phyloP scores from a whole-genome alignment of 2,329 filamentous ascomycete species.

The Xylariales sp. region DNA sequence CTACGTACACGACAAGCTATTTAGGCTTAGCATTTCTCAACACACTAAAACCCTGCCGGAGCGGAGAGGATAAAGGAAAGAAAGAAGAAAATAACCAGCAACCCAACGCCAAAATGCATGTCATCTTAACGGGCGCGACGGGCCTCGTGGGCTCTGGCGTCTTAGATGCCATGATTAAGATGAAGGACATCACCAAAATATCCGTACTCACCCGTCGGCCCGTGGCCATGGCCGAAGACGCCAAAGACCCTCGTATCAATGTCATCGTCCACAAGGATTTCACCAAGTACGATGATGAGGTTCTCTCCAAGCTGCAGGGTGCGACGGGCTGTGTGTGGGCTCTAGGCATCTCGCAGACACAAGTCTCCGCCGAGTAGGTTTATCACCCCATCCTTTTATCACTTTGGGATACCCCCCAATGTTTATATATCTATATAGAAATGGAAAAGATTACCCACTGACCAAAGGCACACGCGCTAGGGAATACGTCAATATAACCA shows the following conservation, averaged over 20 bases:
- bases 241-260: conserved; percentile 53
- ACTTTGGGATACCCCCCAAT: too few species aligned
- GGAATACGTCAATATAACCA: conserved; percentile 65
- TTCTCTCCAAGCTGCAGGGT: conserved; percentile 57
- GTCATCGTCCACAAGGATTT: conserved; percentile 70
- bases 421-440: too few species aligned
- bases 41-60: too few species aligned
- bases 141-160: conserved; percentile 60
- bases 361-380: conserved; percentile 52
- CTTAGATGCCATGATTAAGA: conserved; percentile 58
- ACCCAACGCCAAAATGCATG: conserved; percentile 55
- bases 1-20: too few species aligned
- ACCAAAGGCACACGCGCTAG: conserved; percentile 25
- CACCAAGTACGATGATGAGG: conserved; percentile 47
- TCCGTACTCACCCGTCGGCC: conserved; percentile 40
- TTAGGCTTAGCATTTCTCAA: too few species aligned
- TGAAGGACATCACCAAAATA: conserved; percentile 55
- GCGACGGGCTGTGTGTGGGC: conserved; percentile 72
- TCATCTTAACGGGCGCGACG: conserved; percentile 66
- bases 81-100: too few species aligned
- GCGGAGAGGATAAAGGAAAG: too few species aligned
- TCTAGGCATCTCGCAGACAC: conserved; percentile 58
- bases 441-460: too few species aligned
- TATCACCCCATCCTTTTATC: too few species aligned
- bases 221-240: conserved; percentile 56